Percentiles rank a stretch among this genome's conserved stretches.
phyloP scores from a whole-genome alignment of 202 grass and related monocot genomes.

The Schoenoplectus triqueter region DNA sequence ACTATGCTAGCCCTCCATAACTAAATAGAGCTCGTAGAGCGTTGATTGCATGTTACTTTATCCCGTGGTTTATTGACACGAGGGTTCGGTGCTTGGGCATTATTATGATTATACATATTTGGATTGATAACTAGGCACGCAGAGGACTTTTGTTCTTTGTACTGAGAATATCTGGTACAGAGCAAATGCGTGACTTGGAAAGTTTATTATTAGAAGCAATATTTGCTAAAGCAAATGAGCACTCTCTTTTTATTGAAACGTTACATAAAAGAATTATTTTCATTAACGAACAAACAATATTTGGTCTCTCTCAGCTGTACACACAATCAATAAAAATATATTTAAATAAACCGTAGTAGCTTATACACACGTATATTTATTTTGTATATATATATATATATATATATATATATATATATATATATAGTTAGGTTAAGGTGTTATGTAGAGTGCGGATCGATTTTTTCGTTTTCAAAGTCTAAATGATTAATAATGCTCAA shows the following conservation, averaged over 20 bases:
- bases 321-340: constrained; percentile 16
- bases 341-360: background rate
- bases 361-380: background rate
- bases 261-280: background rate
- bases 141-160: background rate
- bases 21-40: background rate
- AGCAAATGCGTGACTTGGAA: no score
- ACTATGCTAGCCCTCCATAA: background rate
- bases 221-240: background rate
- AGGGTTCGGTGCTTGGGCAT: no score
- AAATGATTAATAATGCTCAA: no score
- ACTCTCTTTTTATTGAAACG: constrained; percentile 4
- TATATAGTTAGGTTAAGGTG: no score
- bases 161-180: background rate
- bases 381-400: background rate
- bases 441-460: no score
- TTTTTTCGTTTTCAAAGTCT: no score
- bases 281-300: background rate
- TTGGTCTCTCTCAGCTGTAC: background rate
- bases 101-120: no score
- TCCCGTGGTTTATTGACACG: no score
- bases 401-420: background rate
- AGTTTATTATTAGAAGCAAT: background rate
- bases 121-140: no score
- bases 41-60: background rate